Conservation (phyloP, 2,329 filamentous ascomycete species). For the Aspergillus sp. region DNA sequence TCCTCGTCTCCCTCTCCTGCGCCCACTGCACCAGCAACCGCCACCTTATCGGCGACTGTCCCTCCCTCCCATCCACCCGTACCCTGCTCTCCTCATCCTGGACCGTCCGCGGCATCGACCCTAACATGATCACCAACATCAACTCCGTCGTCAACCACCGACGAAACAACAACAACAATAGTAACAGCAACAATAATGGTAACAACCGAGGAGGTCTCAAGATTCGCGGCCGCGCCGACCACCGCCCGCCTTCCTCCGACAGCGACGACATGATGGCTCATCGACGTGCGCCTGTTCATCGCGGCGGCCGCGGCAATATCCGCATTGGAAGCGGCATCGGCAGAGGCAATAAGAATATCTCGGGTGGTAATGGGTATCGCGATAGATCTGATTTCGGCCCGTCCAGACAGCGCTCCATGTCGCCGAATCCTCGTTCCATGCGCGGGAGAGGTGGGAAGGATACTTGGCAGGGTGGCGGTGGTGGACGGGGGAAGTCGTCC, state of each 20-base stretch:
- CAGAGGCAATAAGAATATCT: slow-evolving; percentile 27
- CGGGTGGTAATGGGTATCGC: too few relatives aligned
- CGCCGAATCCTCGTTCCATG: slow-evolving; percentile 28
- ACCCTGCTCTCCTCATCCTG: slow-evolving; percentile 39
- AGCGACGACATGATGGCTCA: slow-evolving; percentile 39
- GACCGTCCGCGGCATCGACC: slow-evolving; percentile 41
- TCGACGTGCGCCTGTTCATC: slow-evolving; percentile 30
- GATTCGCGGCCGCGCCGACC: slow-evolving; percentile 41
- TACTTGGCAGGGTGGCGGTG: slow-evolving; percentile 19
- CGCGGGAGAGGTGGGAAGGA: slow-evolving; percentile 24
- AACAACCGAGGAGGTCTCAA: slow-evolving; percentile 28
- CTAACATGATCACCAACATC: slow-evolving; percentile 42
- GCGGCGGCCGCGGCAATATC: slow-evolving; percentile 36
- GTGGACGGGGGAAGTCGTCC: slow-evolving; percentile 6
- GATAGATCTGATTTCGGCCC: too few relatives aligned
- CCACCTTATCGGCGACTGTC: slow-evolving; percentile 50
- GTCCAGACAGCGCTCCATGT: slow-evolving; percentile 32
- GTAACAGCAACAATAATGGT: too few relatives aligned
- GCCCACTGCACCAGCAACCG: slow-evolving; percentile 45
- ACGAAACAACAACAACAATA: neutral
- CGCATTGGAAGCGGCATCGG: slow-evolving; percentile 37
- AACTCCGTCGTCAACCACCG: slow-evolving; percentile 29
- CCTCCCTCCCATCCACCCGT: slow-evolving; percentile 26
- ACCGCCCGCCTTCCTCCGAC: slow-evolving; percentile 32
- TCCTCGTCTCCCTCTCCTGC: slow-evolving; percentile 48